A percentile compares a stretch with the other conserved stretches of the same genome.
phyloP scores from a whole-genome alignment of 1,284 basidiomycete species.

The Cryptococcus sp. region DNA sequence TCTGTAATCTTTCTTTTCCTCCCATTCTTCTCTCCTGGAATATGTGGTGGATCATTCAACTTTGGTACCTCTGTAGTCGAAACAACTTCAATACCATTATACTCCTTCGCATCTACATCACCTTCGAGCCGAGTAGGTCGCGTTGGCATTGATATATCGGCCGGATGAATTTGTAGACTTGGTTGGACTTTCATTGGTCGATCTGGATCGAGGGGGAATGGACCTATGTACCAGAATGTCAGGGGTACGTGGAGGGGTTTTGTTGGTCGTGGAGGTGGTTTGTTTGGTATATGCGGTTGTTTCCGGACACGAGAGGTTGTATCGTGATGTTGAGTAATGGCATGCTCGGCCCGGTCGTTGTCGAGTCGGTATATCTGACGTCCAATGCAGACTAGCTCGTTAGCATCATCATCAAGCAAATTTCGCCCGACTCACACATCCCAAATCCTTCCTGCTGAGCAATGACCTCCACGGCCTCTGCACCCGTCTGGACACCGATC shows the following conservation, averaged over 20 bases:
- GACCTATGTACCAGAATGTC: conserved; percentile 30
- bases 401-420: too few relatives aligned
- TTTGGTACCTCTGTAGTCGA: neutral
- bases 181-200: conserved; percentile 10
- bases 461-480: conserved; percentile 24
- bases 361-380: conserved; percentile 15
- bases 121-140: neutral
- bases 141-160: neutral
- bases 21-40: neutral
- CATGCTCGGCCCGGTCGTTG: neutral
- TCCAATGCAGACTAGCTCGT: conserved; percentile 13
- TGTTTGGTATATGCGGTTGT: neutral
- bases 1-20: neutral
- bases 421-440: conserved; percentile 20
- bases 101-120: neutral
- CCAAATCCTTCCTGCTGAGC: conserved; percentile 34
- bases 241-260: conserved; percentile 8
- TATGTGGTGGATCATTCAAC: neutral
- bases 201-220: conserved; percentile 13
- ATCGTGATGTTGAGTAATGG: neutral
- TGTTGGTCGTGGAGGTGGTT: conserved; percentile 1
- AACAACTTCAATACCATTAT: neutral
- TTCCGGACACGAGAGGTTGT: neutral
- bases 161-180: neutral
- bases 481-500: conserved; percentile 23